Base-by-base conservation (phyloP, 106 monocot species). In the Amphibolis antarctica region DNA sequence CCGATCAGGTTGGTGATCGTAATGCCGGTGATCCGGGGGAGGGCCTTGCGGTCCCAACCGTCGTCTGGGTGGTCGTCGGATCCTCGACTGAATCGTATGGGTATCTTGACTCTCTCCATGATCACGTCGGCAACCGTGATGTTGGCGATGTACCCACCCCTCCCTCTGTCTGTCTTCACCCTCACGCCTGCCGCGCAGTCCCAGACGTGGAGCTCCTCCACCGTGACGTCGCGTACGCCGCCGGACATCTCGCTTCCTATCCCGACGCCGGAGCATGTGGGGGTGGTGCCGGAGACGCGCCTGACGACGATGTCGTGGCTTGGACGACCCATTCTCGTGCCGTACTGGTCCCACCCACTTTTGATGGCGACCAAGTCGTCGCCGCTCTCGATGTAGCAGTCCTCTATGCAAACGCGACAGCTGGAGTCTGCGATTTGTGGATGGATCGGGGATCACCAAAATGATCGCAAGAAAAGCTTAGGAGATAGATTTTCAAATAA, bases 261-360 rank as follows among this genome's bases (percentile, higher is more conserved):
- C 47, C 93, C 88, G n/a, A 93, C 60, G 1, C 85, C 93, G 27
- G 88, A 88, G 75, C 88, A 93, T 1, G 93, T 93, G 1, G 93
- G 89, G 11, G 93, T 89, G 60, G 88, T 89, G 29, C 93, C 93
- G 1, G 89, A 83, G 44, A 93, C 21, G 27, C 88, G 68, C n/a
- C 67, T 73, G 28, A 93, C 66, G 46, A 75, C 68, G 46, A 93
- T 83, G 74, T 89, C 75, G 13, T 80, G 65, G 81, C 85, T 86
- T 1, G 93, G 93, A 10, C 44, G 76, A 30, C 75, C 82, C 18
- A 64, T 57, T 14, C 70, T 46, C 18, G 75, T 79, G 3, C 93
- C 93, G n/a, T 83, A 86, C 12, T 89, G 88, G 74, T 93, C 93
- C 93, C 93, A 93, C 7, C 88, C 93, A 24, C 93, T 93, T 79